phyloP scores from a whole-genome alignment of 306 rosid genomes.

The Quercus suber region DNA sequence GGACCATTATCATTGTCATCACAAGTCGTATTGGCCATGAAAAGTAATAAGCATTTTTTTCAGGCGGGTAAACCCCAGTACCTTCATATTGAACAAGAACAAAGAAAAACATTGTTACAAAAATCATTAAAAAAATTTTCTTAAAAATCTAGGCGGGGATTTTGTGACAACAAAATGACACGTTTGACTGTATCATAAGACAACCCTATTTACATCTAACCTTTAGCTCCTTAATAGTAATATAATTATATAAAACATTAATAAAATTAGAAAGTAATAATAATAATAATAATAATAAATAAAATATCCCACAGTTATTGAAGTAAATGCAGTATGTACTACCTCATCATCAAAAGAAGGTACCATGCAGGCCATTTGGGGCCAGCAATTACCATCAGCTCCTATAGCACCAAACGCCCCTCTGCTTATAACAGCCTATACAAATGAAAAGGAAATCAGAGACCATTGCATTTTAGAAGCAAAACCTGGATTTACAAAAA shows the following conservation, averaged over 20 bases:
- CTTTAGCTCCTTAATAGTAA: too few relatives aligned
- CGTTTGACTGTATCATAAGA: too few relatives aligned
- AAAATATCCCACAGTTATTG: constrained; percentile 1
- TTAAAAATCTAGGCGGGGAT: too few relatives aligned
- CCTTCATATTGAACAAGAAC: too few relatives aligned
- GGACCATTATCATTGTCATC: too few relatives aligned
- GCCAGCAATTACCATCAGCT: constrained; percentile 81
- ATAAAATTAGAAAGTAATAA: not conserved
- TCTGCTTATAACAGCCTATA: constrained; percentile 91
- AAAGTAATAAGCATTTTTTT: too few relatives aligned
- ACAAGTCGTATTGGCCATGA: too few relatives aligned
- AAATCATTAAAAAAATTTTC: too few relatives aligned
- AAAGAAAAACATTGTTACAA: too few relatives aligned
- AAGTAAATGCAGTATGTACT: not conserved
- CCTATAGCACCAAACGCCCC: constrained; percentile 78
- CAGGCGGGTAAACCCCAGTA: too few relatives aligned
- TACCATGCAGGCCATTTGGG: constrained; percentile 85
- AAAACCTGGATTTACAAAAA: not conserved
- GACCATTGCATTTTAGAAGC: constrained; percentile 14
- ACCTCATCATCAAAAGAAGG: constrained; percentile 66
- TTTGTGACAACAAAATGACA: too few relatives aligned
- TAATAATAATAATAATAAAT: not conserved
- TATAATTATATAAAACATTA: not conserved
- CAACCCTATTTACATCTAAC: too few relatives aligned
- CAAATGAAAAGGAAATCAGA: constrained; percentile 32